A percentile compares a stretch with the other conserved stretches of the same genome.
phyloP scores from a whole-genome alignment of 768 basidiomycete species.

The Podaxis pistillaris region DNA sequence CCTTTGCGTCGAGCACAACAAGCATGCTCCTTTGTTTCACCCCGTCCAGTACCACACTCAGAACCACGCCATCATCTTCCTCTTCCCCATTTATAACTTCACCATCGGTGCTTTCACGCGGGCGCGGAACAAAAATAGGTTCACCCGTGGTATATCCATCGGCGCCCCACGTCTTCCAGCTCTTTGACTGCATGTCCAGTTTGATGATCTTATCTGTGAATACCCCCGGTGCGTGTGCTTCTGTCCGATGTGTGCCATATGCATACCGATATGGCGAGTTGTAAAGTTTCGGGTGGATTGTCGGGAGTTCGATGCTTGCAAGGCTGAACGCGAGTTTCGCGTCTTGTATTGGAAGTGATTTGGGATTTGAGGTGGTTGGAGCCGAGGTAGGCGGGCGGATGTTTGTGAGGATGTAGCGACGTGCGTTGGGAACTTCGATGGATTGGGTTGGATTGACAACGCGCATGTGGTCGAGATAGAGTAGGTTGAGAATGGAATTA shows the following conservation, averaged over 20 bases:
- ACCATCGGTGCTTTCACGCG: background rate
- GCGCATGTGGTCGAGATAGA: slow-evolving; percentile 9
- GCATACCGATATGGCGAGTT: background rate
- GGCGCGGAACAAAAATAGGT: slow-evolving; percentile 3
- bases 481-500: slow-evolving; percentile 4
- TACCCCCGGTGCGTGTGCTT: background rate
- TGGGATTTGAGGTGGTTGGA: background rate
- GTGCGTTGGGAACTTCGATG: background rate
- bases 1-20: slow-evolving; percentile 6
- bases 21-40: slow-evolving; percentile 5
- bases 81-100: background rate
- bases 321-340: background rate
- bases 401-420: background rate
- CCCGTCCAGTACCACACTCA: slow-evolving; percentile 4
- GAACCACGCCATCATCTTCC: slow-evolving; percentile 6
- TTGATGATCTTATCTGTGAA: slow-evolving; percentile 9
- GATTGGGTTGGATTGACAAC: background rate
- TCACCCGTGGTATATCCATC: slow-evolving; percentile 4
- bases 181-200: background rate
- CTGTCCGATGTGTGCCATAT: slow-evolving; percentile 3
- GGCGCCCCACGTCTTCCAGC: slow-evolving; percentile 1
- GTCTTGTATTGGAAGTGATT: background rate
- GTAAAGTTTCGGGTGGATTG: background rate
- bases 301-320: slow-evolving; percentile 5
- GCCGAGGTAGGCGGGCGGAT: background rate